These are phyloP conservation scores for Yarrowia sp. DNA, from an alignment of 805 yeast species.

Conservation along the genomic window DNA sequence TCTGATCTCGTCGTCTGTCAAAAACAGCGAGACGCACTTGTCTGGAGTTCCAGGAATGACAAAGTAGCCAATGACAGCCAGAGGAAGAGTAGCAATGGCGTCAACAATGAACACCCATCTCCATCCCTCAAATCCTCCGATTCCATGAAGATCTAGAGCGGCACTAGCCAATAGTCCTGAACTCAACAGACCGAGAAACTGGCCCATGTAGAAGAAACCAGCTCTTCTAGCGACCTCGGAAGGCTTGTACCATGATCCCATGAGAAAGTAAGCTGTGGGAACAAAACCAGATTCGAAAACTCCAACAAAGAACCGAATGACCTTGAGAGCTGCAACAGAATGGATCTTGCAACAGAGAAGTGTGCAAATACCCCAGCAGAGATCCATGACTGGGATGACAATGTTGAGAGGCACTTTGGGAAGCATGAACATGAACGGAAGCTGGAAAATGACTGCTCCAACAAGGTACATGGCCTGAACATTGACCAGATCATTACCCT, in stretches of 20 bases:
- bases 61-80: constrained; percentile 63
- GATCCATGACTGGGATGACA: constrained; percentile 62
- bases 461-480: constrained; percentile 65
- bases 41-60: constrained; percentile 72
- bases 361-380: constrained; percentile 73
- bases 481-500: constrained; percentile 66
- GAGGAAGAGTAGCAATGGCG: constrained; percentile 63
- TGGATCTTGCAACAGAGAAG: constrained; percentile 60
- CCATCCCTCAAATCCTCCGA: constrained; percentile 67
- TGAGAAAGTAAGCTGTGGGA: constrained; percentile 55
- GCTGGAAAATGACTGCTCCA: constrained; percentile 66
- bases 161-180: constrained; percentile 69
- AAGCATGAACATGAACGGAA: constrained; percentile 66
- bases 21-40: constrained; percentile 59
- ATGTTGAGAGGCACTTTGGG: constrained; percentile 63
- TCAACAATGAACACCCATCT: constrained; percentile 77
- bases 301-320: constrained; percentile 69
- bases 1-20: constrained; percentile 64
- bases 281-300: constrained; percentile 72
- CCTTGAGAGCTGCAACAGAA: constrained; percentile 61
- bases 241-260: constrained; percentile 64
- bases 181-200: constrained; percentile 66
- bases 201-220: constrained; percentile 68
- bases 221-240: constrained; percentile 67
- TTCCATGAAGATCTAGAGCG: constrained; percentile 58